Evolutionary conservation across 768 basidiomycete species (phyloP), one percentile per base, ranked within the genome.

Genomic region (Lactifluus echinatus): DNA sequence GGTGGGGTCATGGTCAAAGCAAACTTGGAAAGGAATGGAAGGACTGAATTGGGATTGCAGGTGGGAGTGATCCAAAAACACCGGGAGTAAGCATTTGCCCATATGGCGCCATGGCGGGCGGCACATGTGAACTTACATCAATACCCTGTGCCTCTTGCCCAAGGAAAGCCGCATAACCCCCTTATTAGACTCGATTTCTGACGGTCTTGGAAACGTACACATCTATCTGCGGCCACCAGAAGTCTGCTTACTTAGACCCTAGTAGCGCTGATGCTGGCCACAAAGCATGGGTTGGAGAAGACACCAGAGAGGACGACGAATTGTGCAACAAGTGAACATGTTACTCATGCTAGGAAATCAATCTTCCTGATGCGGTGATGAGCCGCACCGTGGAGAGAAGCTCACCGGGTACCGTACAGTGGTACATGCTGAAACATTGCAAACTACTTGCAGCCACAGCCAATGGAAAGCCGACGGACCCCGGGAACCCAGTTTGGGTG

Each of bases 1-100:
- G 10, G 31, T 31, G 68, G 81, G 81, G 75, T 88, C 87, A 63
- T 81, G 78, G 34, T 68, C 64, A 60, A 80, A 79, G 62, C 71
- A 56, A 89, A 66, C 66, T 87, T 83, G 66, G 89, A 76, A 72
- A 73, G 83, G 48, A 87, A 88, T 87, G 28, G 57, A 47, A 36
- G 51, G 4, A 15, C 45, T 29, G 31, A 23, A 4, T 29, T 26
- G 33, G 17, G 21, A 51, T 23, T 24, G 26, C n/a, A n/a, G 31
- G 39, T 33, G 46, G 39, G 39, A 15, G 46, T 36, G 36, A 48
- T 24, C 29, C 46, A 44, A 19, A 42, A 17, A 40, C 39, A 19
- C 39, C 39, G 21, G 19, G 12, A 50, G 29, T 28, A 44, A 43
- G 40, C 31, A 19, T 8, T 28, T 45, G n/a, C 57, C 29, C 33